Evolutionary conservation across 257 asterid genomes (phyloP), one percentile per base, ranked within the genome.

Genomic region (Cordia subcordata): DNA sequence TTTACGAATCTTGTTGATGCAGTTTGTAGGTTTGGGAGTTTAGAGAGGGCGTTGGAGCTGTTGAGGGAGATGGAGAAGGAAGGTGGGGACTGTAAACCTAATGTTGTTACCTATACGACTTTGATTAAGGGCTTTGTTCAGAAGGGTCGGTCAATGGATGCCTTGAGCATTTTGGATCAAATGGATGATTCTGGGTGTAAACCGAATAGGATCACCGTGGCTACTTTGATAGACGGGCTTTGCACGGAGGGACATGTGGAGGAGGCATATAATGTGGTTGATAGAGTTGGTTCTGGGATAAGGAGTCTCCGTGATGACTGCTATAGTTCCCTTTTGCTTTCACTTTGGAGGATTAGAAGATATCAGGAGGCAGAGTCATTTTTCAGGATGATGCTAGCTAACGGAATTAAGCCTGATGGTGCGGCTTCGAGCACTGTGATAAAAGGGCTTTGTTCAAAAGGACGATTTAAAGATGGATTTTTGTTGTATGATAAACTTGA

Each of bases 1-100:
- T 85, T 80, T 71, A 83, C 95, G 0, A 62, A 69, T 1, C 67
- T 91, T 21, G 85, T 91, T 33, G 90, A 91, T 68, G 98, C 96
- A 15, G 60, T 85, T 37, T 81, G 87, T 68, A 77, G 46, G 68
- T 82, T 71, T 17, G 92, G 92, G 71, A 77, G 67, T 61, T 61
- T 82, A 63, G 92, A 88, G 5, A 68, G 73, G 75, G 95, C 92
- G 2, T 37, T 84, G 74, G 82, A 76, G 54, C 68, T 91, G 65
- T 73, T 91, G 56, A 59, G 49, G 17, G 85, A 68, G 46, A 76
- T 91, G 95, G 98, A 88, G 81, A 71, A 73, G 56, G 94, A 72
- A 38, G 68, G 68, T 16, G 81, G 63, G 4, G 80, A 58, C 42
- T 63, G 76, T 53, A 82, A 65, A 56, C 90, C 95, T 0, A 91